These are phyloP conservation scores for Penicillium concentricum DNA, from an alignment of 2,329 filamentous ascomycete species.

Conservation along the genomic window DNA sequence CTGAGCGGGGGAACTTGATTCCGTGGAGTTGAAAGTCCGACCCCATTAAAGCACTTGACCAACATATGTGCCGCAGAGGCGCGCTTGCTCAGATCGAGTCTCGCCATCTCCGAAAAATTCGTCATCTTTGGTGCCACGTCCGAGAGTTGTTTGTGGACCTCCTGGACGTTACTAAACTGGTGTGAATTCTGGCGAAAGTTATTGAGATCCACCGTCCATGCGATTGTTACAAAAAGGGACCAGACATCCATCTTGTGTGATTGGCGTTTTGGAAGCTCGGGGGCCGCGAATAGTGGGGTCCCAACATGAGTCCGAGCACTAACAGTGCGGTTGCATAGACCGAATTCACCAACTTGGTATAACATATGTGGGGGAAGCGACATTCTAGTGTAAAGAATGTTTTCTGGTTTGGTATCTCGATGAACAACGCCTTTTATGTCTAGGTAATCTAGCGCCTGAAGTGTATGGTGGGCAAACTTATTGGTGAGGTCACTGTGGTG, in stretches of 20 bases:
- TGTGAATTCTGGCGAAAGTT: neutral
- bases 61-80: slow-evolving; percentile 6
- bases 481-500: neutral
- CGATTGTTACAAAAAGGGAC: neutral
- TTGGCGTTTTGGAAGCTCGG: neutral
- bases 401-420: neutral
- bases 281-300: neutral
- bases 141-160: neutral
- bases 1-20: neutral
- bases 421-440: neutral
- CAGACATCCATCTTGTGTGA: neutral
- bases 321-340: neutral
- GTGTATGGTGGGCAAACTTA: neutral
- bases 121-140: neutral
- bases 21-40: neutral
- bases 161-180: neutral
- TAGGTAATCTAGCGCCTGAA: neutral
- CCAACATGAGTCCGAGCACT: neutral
- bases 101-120: neutral
- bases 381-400: neutral
- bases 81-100: neutral
- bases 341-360: neutral
- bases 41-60: neutral
- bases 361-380: too few relatives aligned
- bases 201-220: neutral